Evolutionary conservation across 2,329 filamentous ascomycete species (phyloP).

Genomic region (Grosmannia clavigera): DNA sequence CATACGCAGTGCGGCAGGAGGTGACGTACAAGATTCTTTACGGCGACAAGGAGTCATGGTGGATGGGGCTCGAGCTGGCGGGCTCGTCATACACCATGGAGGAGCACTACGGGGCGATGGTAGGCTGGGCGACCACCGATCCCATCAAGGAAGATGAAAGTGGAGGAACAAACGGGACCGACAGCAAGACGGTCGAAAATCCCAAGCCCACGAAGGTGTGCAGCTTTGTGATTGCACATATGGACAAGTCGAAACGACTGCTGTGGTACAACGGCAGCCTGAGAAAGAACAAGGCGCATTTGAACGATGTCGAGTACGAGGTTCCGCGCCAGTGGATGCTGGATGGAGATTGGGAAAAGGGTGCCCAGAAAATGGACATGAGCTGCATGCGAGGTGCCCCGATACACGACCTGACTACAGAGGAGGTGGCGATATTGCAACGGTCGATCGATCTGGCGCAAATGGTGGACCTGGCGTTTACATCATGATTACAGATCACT

Average conservation of each 20-base stretch:
- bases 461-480: background rate
- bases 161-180: background rate
- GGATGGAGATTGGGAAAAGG: slow-evolving; percentile 1
- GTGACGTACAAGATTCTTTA: slow-evolving; percentile 2
- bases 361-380: background rate
- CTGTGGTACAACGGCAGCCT: slow-evolving; percentile 5
- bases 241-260: background rate
- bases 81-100: background rate
- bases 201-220: background rate
- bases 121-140: background rate
- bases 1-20: slow-evolving; percentile 1
- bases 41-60: slow-evolving; percentile 6
- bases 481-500: background rate
- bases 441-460: background rate
- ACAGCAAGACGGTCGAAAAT: background rate
- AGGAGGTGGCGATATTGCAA: background rate
- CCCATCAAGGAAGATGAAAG: background rate
- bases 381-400: slow-evolving; percentile 1
- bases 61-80: slow-evolving; percentile 2
- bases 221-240: slow-evolving; percentile 3
- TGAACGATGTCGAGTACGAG: background rate
- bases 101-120: slow-evolving; percentile 1
- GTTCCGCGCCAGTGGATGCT: slow-evolving; percentile 1
- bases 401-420: background rate
- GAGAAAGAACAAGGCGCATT: slow-evolving; percentile 1